Evolutionary conservation across 2,329 filamentous ascomycete species (phyloP), one percentile per base, ranked within the genome.

Genomic region (Pyricularia sp.): DNA sequence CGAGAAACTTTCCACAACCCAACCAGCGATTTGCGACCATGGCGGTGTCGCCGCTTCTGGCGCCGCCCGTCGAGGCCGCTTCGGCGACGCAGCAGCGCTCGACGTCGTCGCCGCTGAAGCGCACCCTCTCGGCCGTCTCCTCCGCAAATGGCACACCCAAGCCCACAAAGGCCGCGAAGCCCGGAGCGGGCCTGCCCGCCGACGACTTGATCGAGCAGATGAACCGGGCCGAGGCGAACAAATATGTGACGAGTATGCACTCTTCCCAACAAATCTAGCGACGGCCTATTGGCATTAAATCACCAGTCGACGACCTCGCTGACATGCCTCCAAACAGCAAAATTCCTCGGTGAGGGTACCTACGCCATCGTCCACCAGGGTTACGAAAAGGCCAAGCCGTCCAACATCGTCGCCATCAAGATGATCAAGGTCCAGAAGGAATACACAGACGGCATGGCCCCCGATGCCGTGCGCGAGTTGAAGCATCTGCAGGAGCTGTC

Each of bases 341-440:
- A 92, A 78, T 95, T 95, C 77, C 88, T 99, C 70, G 95, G 95
- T 78, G 93, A 97, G 80, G 95, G 95, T 82, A 98, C 95, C 72
- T 99, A 99, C 78, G 95, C 95, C 77, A 90, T 96, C 75, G 95
- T 99, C 75, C 97, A 93, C 82, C 88, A 94, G 68, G 95, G 94
- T 68, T 91, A 94, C 79, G 85, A 95, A 64, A 87, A 89, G 70
- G 82, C 81, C 73, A 88, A 95, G 74, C 90, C 93, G 6, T 84
- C 85, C 42, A 86, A 88, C 61, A 86, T 91, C 68, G 92, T 99
- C 71, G 95, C 95, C 74, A 94, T 96, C 83, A 96, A 96, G 79
- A 95, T 94, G 81, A 95, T 95, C 82, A 95, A 95, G 78, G 84
- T 93, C 70, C 91, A 93, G 74, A 90, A 91, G 70, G 92, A 94